These are phyloP conservation scores for Ceratocystis harringtonii DNA, from an alignment of 2,329 filamentous ascomycete species.

Conservation along the genomic window DNA sequence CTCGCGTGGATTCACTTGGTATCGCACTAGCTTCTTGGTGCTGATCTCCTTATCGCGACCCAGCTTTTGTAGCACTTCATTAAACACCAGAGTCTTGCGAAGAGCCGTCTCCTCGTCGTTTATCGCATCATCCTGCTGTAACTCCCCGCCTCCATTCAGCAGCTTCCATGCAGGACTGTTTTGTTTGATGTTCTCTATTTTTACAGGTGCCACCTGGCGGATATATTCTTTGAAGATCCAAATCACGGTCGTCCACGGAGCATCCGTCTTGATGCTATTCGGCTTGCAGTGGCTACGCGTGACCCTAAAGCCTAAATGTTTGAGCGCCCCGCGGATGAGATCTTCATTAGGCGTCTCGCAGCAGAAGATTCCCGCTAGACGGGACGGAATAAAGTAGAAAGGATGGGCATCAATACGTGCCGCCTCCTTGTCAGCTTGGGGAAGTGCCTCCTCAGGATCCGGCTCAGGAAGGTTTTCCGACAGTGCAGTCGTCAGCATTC, in stretches of 20 bases:
- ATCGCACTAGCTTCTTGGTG: conserved; percentile 59
- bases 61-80: conserved; percentile 60
- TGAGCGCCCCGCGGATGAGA: conserved; percentile 64
- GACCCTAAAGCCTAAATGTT: conserved; percentile 64
- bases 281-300: conserved; percentile 79
- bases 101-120: conserved; percentile 27
- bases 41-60: conserved; percentile 47
- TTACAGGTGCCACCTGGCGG: conserved; percentile 63
- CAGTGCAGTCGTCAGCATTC: conserved; percentile 78
- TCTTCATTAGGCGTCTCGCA: conserved; percentile 67
- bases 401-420: conserved; percentile 57
- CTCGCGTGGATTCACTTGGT: conserved; percentile 76
- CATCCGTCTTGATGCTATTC: conserved; percentile 85
- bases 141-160: conserved; percentile 27
- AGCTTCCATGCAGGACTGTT: conserved; percentile 60
- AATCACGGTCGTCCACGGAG: conserved; percentile 81
- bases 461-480: conserved; percentile 47
- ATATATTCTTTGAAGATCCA: conserved; percentile 88
- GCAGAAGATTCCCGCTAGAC: conserved; percentile 61
- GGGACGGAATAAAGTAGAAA: conserved; percentile 72
- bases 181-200: conserved; percentile 52
- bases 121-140: conserved; percentile 17
- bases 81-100: conserved; percentile 52
- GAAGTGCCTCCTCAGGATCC: conserved; percentile 23
- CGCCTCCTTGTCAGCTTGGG: conserved; percentile 35